Base-by-base conservation (phyloP, 2,329 filamentous ascomycete species). In the Diaporthe humulicola region DNA sequence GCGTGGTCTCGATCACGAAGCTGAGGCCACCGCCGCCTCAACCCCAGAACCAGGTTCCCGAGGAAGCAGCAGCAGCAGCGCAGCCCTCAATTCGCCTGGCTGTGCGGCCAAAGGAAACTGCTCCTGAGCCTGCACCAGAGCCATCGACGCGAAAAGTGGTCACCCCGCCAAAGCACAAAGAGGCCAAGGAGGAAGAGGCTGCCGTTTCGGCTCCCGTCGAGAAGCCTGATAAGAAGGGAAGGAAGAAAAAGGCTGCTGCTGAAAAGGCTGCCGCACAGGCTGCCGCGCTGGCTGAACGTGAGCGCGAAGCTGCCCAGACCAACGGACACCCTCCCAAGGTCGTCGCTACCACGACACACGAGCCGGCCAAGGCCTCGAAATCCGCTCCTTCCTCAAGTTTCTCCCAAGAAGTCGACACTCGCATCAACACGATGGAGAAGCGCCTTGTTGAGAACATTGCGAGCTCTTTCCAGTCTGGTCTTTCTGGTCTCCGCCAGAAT, bases 1-100 rank as follows among this genome's bases (percentile, higher is more conserved):
- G 94, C 12, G 86, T 94, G 38, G 94, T 98, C 74, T 91, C 91
- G 54, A 93, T 98, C 70, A 89, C 91, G 45, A 93, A 94, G 80
- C 88, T 98, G 50, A 90, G 89, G 82, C 82, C 84, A 61, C 82
- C 86, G 42, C 86, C 80, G 82, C 85, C 81, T 80, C 88, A 85
- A 6, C 81, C 80, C n/a, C 87, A 87, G 79, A 83, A 82, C 15
- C 87, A 88, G 79, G 75, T 85, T 28, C 73, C 80, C 14, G 80
- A 78, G 66, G 82, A 83, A 77, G n/a, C 69, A 19, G n/a, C 38
- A 33, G 17, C 60, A n/a, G 17, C 40, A 33, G 22, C 66, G 12
- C 48, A 57, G 40, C 57, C 75, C 4, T 82, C 82, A 70, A 82
- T 84, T 28, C 84, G 84, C 57, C 78, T 81, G 77, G 85, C 77